A percentile compares a stretch with the other conserved stretches of the same genome.
These are phyloP conservation scores for Coniochaeta prunicola DNA, from an alignment of 2,329 filamentous ascomycete genomes.

Conservation along the genomic window DNA sequence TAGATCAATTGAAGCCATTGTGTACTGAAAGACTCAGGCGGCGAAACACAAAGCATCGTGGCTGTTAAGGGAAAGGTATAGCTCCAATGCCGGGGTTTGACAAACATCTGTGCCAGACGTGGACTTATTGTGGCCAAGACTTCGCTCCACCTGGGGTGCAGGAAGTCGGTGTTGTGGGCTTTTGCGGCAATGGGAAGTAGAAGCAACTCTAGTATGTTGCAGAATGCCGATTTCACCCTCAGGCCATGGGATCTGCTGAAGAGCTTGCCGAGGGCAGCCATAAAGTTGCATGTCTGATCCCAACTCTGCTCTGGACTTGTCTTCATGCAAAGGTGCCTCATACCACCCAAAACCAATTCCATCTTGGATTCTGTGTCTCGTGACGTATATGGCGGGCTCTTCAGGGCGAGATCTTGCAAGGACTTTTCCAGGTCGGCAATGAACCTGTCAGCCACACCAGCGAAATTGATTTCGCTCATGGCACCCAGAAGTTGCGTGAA, in stretches of 20 bases:
- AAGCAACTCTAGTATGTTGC: constrained; percentile 81
- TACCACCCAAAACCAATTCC: constrained; percentile 80
- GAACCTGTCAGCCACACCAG: constrained; percentile 75
- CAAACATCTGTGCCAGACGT: constrained; percentile 74
- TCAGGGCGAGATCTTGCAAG: constrained; percentile 67
- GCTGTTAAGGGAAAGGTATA: constrained; percentile 83
- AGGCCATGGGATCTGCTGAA: constrained; percentile 84
- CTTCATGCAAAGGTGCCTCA: constrained; percentile 81
- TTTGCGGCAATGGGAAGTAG: constrained; percentile 81
- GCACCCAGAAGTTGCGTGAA: constrained; percentile 90
- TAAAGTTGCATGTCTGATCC: constrained; percentile 83
- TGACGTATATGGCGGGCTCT: constrained; percentile 49
- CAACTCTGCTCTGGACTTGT: constrained; percentile 67
- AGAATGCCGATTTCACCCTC: constrained; percentile 88
- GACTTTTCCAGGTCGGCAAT: constrained; percentile 71
- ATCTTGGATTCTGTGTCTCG: constrained; percentile 73
- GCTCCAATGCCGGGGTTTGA: constrained; percentile 88
- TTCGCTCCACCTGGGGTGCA: constrained; percentile 77
- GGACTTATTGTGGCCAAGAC: constrained; percentile 74
- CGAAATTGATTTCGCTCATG: constrained; percentile 91
- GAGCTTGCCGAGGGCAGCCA: constrained; percentile 71
- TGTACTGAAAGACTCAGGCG: constrained; percentile 71
- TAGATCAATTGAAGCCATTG: constrained; percentile 83
- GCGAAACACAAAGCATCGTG: constrained; percentile 80
- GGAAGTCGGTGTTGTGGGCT: constrained; percentile 67